Evolutionary conservation across 352 stramenopile species (phyloP), one percentile per base, ranked within the genome.

Genomic region (Globisporangium recalcitrans): DNA sequence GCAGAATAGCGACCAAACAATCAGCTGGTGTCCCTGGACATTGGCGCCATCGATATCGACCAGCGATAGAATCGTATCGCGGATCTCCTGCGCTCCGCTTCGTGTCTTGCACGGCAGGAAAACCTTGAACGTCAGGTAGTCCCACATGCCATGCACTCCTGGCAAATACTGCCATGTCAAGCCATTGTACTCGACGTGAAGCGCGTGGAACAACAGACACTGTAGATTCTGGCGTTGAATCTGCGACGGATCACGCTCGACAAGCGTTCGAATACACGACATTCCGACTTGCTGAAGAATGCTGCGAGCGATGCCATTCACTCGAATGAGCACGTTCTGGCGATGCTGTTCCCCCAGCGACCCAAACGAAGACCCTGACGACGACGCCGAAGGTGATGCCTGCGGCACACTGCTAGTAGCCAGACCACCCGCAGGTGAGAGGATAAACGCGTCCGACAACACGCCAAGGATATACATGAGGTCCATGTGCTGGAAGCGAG

Each of bases 241-340:
- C 21, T 91, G 70, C 3, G 66, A 57, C 22, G 86, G 82, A 42
- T 95, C 82, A 14, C 84, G 77, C 67, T 95, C 86, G 11, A 88
- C 79, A 1, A 95, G 72, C 5, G 85, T 92, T 6, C 84, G 82
- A 53, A 95, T 70, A 52, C 84, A 93, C 10, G 84, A 90, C 58
- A 93, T 67, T 6, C 69, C 76, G 32, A 92, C 72, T 63, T 83
- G 80, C 64, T 91, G 84, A 16, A 95, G 55, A 19, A 93, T 78
- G 44, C 69, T 87, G 22, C 82, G 83, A 46, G 72, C 75, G 22
- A 78, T 65, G 1, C 78, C 84, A 36, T 88, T 88, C 29, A 82
- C 73, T 26, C 68, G 76, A 5, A 84, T 56, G 19, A 86, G 66
- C 31, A 69, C 74, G 38, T 74, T 78, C 52, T 70, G 69, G 9